These are phyloP conservation scores for Sutorius eximius DNA, from an alignment of 1,284 basidiomycete species.

Conservation along the genomic window DNA sequence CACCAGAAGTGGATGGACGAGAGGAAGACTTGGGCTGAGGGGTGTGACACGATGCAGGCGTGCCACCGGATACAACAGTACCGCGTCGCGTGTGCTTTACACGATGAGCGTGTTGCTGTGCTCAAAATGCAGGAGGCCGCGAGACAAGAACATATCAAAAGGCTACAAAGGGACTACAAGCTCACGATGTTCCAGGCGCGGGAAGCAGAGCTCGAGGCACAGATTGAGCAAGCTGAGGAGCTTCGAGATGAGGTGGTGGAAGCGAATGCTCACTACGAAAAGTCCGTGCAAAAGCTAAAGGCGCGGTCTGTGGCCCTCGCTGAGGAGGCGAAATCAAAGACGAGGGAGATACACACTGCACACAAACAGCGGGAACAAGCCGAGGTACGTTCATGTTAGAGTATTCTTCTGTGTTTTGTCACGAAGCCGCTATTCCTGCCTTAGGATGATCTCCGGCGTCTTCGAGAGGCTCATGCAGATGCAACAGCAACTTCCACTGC, in stretches of 20 bases:
- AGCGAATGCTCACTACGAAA: slow-evolving; percentile 26
- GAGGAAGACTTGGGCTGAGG: slow-evolving; percentile 56
- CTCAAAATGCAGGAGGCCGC: slow-evolving; percentile 53
- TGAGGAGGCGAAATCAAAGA: slow-evolving; percentile 41
- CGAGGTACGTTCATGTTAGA: slow-evolving; percentile 38
- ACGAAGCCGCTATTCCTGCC: not conserved
- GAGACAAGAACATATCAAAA: slow-evolving; percentile 53
- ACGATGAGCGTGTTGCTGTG: slow-evolving; percentile 48
- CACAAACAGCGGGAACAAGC: slow-evolving; percentile 44
- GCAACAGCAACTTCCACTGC: slow-evolving; percentile 48
- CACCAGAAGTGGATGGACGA: slow-evolving; percentile 53
- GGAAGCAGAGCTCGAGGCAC: slow-evolving; percentile 57
- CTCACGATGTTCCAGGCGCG: slow-evolving; percentile 62
- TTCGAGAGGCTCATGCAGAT: slow-evolving; percentile 49
- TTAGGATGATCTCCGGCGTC: slow-evolving; percentile 44
- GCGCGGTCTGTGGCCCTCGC: slow-evolving; percentile 34
- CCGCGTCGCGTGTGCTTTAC: slow-evolving; percentile 50
- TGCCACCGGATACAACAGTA: slow-evolving; percentile 65
- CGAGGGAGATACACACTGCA: slow-evolving; percentile 36
- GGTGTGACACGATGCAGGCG: slow-evolving; percentile 59
- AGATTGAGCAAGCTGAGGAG: slow-evolving; percentile 46
- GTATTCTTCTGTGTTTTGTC: not conserved
- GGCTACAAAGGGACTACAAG: slow-evolving; percentile 60
- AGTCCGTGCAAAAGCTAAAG: slow-evolving; percentile 32
- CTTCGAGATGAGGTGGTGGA: slow-evolving; percentile 39